phyloP scores from a whole-genome alignment of 2,329 filamentous ascomycete genomes.

The Lomentospora prolificans region DNA sequence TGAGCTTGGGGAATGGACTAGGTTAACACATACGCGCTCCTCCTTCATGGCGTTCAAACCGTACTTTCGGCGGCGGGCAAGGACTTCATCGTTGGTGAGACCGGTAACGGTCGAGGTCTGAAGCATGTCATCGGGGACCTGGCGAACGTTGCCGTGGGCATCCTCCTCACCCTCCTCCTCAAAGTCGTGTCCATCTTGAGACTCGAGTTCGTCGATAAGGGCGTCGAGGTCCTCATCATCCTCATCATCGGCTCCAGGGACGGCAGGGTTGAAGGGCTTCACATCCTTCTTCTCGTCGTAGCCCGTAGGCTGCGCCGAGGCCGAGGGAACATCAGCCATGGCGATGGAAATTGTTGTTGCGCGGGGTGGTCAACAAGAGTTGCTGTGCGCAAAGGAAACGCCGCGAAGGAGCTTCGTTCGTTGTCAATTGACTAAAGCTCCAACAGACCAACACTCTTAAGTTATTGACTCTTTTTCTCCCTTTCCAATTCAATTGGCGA shows the following conservation, averaged over 20 bases:
- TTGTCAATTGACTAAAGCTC: neutral
- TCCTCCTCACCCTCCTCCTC: slow-evolving; percentile 40
- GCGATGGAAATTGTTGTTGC: slow-evolving; percentile 15
- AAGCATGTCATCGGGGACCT: slow-evolving; percentile 64
- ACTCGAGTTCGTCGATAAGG: slow-evolving; percentile 80
- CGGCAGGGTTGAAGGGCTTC: slow-evolving; percentile 21
- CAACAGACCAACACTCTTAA: neutral
- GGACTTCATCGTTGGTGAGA: slow-evolving; percentile 63
- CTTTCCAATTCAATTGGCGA: slow-evolving; percentile 9
- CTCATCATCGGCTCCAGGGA: slow-evolving; percentile 55
- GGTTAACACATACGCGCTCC: slow-evolving; percentile 48
- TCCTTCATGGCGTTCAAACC: slow-evolving; percentile 87
- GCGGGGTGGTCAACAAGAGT: neutral
- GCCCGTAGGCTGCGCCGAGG: slow-evolving; percentile 42
- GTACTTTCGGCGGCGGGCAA: slow-evolving; percentile 54
- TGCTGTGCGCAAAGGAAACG: neutral
- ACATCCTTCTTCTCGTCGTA: slow-evolving; percentile 53
- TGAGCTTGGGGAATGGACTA: too few relatives aligned
- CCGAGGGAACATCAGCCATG: slow-evolving; percentile 45
- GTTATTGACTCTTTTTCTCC: slow-evolving; percentile 2
- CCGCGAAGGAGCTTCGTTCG: too few relatives aligned
- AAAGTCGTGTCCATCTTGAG: slow-evolving; percentile 60
- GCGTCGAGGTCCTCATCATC: slow-evolving; percentile 73
- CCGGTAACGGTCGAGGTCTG: slow-evolving; percentile 61
- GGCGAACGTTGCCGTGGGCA: slow-evolving; percentile 44